Conservation (phyloP, 495 filamentous ascomycete genomes). For the Penicillium canescens region DNA sequence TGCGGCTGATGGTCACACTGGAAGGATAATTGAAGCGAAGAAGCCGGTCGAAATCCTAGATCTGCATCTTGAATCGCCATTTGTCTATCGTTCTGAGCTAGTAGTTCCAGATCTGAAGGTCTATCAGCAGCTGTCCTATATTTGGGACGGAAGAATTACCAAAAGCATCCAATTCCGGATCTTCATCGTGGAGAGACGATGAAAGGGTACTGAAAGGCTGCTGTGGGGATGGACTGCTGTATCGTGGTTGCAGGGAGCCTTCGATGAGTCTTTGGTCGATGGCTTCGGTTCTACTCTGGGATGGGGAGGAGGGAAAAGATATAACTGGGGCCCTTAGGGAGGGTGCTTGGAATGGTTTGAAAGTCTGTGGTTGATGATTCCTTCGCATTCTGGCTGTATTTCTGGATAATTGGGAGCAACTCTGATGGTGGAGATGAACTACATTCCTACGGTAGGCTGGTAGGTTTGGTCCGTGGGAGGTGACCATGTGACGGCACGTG, state of each 20-base stretch:
- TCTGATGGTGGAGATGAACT: background rate
- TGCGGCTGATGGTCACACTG: background rate
- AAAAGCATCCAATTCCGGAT: constrained; percentile 48
- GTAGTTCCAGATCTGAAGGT: constrained; percentile 37
- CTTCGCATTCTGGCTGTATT: constrained; percentile 13
- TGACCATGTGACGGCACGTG: constrained; percentile 21
- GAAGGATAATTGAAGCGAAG: background rate
- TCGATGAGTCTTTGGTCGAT: constrained; percentile 31
- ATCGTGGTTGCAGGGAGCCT: constrained; percentile 20
- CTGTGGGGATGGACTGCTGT: constrained; percentile 3
- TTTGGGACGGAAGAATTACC: constrained; percentile 35
- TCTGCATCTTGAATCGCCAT: background rate
- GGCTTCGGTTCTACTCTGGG: constrained; percentile 10
- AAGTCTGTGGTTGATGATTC: background rate
- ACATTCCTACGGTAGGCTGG: background rate
- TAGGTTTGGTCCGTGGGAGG: background rate
- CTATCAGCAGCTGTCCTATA: background rate
- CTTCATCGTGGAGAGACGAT: constrained; percentile 17
- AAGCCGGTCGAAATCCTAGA: background rate
- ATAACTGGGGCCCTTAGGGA: constrained; percentile 11
- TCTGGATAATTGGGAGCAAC: background rate
- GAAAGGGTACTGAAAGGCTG: background rate
- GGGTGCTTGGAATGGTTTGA: constrained; percentile 8
- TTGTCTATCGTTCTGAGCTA: constrained; percentile 30
- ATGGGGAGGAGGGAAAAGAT: constrained; percentile 1